Evolutionary conservation across 2,329 filamentous ascomycete species (phyloP), one percentile per base, ranked within the genome.

Genomic region (Colletotrichum horii): DNA sequence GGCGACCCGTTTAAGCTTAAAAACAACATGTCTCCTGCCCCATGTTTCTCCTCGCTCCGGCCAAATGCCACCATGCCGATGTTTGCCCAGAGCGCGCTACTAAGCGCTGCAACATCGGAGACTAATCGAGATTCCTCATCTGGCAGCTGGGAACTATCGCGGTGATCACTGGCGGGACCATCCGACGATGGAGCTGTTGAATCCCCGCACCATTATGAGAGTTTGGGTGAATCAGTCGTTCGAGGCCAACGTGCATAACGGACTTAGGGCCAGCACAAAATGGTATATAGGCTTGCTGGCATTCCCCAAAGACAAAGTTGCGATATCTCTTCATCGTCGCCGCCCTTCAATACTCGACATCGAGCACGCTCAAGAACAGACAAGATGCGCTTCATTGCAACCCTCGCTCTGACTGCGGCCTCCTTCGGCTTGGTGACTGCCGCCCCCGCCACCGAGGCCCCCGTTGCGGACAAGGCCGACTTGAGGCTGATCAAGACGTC

Each of bases 401-500:
- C 67, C 34, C 60, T 78, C 24, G 68, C 75, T 32, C 43, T 78
- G 26, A 56, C 71, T 36, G 77, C 73, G n/a, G 77, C 77, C 56
- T 72, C 71, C 22, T 61, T 70, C 38, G 75, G 76, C 26, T 69
- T 78, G n/a, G 77, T 22, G 11, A 38, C 68, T 24, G 78, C 77
- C 26, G 75, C 68, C 8, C 75, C 77, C 12, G 65, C 75, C 19
- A 38, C 66, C 28, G 66, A 72, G 15, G 30, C 65, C 14, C 43
- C 43, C 3, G 43, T 22, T 14, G 43, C n/a, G 6, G 19, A 69
- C 6, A 56, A 76, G 22, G 32, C 64, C 52, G 65, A 76, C 32
- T 77, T 85, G 22, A 80, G 83, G 19, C 82, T 86, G 9, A 80
- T 86, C 78, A 86, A 87, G 81, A 83, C 82, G 2, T 84, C 83